Evolutionary conservation across 192 early-diverging fungal genomes (phyloP).

Genomic region (Backusella morwellensis): DNA sequence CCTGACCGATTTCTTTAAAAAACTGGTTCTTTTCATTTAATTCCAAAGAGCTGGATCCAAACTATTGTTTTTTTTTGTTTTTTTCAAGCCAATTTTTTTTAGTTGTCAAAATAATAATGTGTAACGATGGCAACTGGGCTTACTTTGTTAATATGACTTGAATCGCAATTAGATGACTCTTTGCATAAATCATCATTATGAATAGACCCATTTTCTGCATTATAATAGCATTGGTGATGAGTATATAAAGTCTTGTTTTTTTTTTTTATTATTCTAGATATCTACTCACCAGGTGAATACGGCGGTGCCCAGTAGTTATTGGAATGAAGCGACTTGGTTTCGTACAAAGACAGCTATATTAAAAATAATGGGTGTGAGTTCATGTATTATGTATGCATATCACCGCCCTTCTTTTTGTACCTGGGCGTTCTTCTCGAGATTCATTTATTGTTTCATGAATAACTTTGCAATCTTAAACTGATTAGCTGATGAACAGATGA

Average conservation of each 20-base stretch:
- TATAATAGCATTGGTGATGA: background rate
- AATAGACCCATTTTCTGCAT: background rate
- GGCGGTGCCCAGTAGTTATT: slow-evolving; percentile 13
- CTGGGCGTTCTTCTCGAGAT: slow-evolving; percentile 22
- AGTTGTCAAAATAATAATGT: slow-evolving; percentile 34
- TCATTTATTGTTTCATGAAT: slow-evolving; percentile 23
- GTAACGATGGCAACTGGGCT: background rate
- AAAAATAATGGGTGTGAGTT: background rate
- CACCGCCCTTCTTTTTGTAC: background rate
- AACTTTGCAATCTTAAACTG: background rate
- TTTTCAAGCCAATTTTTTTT: background rate
- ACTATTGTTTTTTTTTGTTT: slow-evolving; percentile 6
- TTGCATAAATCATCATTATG: background rate
- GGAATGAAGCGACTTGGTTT: slow-evolving; percentile 8
- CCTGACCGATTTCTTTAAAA: slow-evolving; percentile 13
- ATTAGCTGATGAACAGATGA: background rate
- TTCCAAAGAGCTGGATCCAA: slow-evolving; percentile 30
- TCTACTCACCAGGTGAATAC: background rate
- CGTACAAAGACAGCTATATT: slow-evolving; percentile 13
- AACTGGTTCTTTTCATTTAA: slow-evolving; percentile 8
- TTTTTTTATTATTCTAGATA: background rate
- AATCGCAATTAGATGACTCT: background rate
- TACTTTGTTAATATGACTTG: background rate
- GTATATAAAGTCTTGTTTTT: background rate
- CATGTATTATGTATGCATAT: background rate